Base-by-base conservation (phyloP, 345 rosid species). In the Tarenaya hassleriana region DNA sequence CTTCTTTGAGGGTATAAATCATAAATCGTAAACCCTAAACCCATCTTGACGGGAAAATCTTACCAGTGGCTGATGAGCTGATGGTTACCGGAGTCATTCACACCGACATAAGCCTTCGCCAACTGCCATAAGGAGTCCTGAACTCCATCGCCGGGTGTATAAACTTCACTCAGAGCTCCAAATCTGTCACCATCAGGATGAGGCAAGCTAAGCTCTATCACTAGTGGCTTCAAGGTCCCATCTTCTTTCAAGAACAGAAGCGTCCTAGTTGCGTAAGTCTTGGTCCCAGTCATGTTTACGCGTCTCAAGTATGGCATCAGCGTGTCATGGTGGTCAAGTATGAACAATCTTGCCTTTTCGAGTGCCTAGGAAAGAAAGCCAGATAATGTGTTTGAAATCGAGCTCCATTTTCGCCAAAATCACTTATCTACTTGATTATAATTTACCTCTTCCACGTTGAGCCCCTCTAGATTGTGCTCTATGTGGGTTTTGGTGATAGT, bases 11-110 rank as follows among this genome's bases (percentile, higher is more conserved):
- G 29, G 2, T 24, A 24, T 24, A 24, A 24, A 2, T 5, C 5
- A 24, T 2, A 24, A 24, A 24, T n/a, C n/a, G n/a, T n/a, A n/a
- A n/a, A n/a, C n/a, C n/a, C n/a, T n/a, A n/a, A n/a, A n/a, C n/a
- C n/a, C n/a, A n/a, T n/a, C n/a, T n/a, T n/a, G n/a, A n/a, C n/a
- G n/a, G n/a, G n/a, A n/a, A 37, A 68, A 46, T 16, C 68, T 49
- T 80, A 91, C 96, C 95, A 91, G 62, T 91, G 96, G 70, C 96
- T 91, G 53, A 91, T 74, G 21, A 91, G 92, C 55, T 91, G 96
- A 61, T 91, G 98, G 48, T 64, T 57, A 45, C 98, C 96, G 1
- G 98, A 84, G 69, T 91, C 98, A 47, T 80, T 77, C 40, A 84
- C 95, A 7, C 78, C 80, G 0, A 79, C 98, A 47, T 81, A 91